Evolutionary conservation across 148 eudicot species (phyloP), one percentile per base, ranked within the genome.

Genomic region (Fagopyrum tataricum): DNA sequence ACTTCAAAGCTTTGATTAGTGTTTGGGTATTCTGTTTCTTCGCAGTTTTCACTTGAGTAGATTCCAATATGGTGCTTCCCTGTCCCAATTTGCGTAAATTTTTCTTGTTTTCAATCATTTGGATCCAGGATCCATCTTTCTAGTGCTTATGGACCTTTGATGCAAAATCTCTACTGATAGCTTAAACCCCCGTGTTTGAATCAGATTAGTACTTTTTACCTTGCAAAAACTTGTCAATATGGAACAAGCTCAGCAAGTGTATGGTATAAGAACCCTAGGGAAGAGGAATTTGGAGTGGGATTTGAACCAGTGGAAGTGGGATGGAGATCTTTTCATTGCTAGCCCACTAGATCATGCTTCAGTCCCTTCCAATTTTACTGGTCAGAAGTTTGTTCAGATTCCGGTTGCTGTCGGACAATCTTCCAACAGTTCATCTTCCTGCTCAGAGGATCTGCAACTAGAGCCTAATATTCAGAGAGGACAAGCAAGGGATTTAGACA

Each of bases 291-390:
- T 78, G 46, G 94, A 90, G 59, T 93, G 98, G 98, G 94, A 90
- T 86, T 86, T 89, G 78, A 90, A 89, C 79, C 83, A 90, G 10
- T 93, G 98, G 96, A 89, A 80, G 76, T 93, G 98, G 98, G 98
- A 93, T 82, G 91, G 89, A 1, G 90, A 90, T 79, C 74, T 87
- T 8, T 90, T 86, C 74, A 76, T 85, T 3, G 96, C 96, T 10
- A 78, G 87, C 53, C 88, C 87, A 0, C 75, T 82, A 39, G 79
- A 75, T 77, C 20, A 83, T 7, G 31, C 39, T 18, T 18, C 72
- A n/a, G 40, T 70, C 42, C 80, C 87, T 14, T 82, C 87, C 0
- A 82, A 82, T 80, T 80, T 1, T 53, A 74, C 48, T 66, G 79
- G 24, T 69, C 86, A 20, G 80, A 79, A 74, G 78, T 78, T 75